Base-by-base conservation (phyloP, 179 eudicot species). In the Silene coronaria region DNA sequence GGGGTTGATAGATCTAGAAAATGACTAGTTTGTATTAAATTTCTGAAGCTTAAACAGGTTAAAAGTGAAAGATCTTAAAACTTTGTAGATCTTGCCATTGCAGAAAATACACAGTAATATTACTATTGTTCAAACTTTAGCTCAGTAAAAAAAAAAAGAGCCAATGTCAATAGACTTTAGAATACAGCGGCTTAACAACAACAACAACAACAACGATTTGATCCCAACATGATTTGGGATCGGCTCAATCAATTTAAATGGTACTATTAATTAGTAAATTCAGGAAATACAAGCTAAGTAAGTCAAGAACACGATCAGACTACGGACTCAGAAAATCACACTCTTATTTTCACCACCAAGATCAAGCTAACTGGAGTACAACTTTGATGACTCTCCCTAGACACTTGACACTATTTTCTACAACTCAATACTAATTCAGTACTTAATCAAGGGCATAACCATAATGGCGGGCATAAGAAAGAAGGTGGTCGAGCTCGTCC, bases 401-500 rank as follows among this genome's bases (percentile, higher is more conserved):
- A 51, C 58, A 51, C 17, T 51, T 3, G 21, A 51, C 58, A 51
- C 58, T 51, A 51, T 51, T 51, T 51, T 51, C 16, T 51, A 51
- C 19, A 17, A 51, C 19, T 51, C 58, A 16, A 14, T 17, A 51
- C n/a, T 14, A 1, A 3, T 51, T 51, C 19, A 36, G 34, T 69
- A 3, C 48, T 23, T 62, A 81, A 30, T 57, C 48, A 17, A 58
- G 22, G 67, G 57, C 70, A 27, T 82, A 82, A 28, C 85, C 85
- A 62, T 67, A 75, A 19, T 84, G 68, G 42, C 72, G 46, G 60
- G 85, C 85, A 76, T 82, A 85, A 51, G 83, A 68, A 76, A 85
- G 82, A 38, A 85, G 88, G 30, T 82, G 84, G 28, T 82, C 80
- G 12, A 85, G 74, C 86, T 85, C 88, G 11, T 82, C 75, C 26